These are phyloP conservation scores for Dorcoceras hygrometricum DNA, from an alignment of 257 asterid genomes.

Conservation along the genomic window DNA sequence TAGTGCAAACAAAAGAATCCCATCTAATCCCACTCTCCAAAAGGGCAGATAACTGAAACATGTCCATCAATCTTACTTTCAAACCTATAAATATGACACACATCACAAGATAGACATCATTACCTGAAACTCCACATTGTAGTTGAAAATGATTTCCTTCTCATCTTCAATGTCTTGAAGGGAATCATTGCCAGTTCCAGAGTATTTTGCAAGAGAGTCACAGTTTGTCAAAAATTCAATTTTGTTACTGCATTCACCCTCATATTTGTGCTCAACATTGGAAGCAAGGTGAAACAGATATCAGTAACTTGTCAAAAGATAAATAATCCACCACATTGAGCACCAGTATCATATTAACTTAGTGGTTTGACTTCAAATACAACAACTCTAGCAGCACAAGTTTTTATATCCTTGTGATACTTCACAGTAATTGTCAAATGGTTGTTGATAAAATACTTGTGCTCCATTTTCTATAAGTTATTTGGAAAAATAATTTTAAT, in stretches of 20 bases:
- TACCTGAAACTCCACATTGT: slow-evolving; percentile 88
- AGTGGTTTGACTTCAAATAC: slow-evolving; percentile 81
- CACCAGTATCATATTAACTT: slow-evolving; percentile 42
- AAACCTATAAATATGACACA: slow-evolving; percentile 2
- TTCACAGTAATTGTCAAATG: slow-evolving; percentile 69
- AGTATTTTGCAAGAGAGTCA: slow-evolving; percentile 74
- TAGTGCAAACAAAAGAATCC: slow-evolving; percentile 82
- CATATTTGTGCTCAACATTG: slow-evolving; percentile 89
- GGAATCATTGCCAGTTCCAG: slow-evolving; percentile 53
- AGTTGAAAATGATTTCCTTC: slow-evolving; percentile 72
- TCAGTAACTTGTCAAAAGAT: slow-evolving; percentile 17
- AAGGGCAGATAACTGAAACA: slow-evolving; percentile 16
- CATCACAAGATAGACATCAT: background rate
- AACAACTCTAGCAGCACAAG: slow-evolving; percentile 70
- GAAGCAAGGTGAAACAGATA: slow-evolving; percentile 15
- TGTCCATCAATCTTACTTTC: too few species aligned
- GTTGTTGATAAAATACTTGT: slow-evolving; percentile 66
- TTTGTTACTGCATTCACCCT: slow-evolving; percentile 63
- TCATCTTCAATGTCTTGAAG: slow-evolving; percentile 85
- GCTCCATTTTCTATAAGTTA: too few species aligned
- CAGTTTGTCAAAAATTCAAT: slow-evolving; percentile 65
- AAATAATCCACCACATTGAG: slow-evolving; percentile 16
- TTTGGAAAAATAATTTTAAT: too few species aligned
- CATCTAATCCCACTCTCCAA: slow-evolving; percentile 84
- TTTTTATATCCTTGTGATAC: slow-evolving; percentile 72